Evolutionary conservation across 2,329 filamentous ascomycete species (phyloP), one percentile per base, ranked within the genome.

Genomic region (Orbilia quercus): DNA sequence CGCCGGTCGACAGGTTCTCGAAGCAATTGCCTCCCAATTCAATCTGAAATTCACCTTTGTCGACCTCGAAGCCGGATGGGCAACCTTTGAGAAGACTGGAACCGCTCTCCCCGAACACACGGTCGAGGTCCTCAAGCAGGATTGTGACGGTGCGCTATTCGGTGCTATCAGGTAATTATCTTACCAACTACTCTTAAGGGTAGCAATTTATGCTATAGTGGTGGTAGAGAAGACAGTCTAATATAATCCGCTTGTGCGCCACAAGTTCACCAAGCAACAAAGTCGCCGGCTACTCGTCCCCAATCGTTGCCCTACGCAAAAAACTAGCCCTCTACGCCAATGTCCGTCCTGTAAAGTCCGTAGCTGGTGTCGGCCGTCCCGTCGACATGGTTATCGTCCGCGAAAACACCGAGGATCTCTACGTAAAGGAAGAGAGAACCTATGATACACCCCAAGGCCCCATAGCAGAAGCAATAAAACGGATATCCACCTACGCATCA

Each of bases 361-460:
- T 91, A 75, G 79, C 84, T 75, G 90, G 87, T 34, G 86, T 87
- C 62, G 81, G 82, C 7, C 86, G 85, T 78, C 90, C 90, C 75
- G 92, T 97, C 79, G 95, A 99, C 83, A 90, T 99, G 81, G 95
- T 99, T 79, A 99, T 98, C 79, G 95, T 98, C 63, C 91, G 95
- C 76, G 95, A 99, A 83, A 99, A 99, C 85, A 99, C 95, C 31
- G 95, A 99, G 84, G 95, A 99, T 81, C 86, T 99, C 38, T 82
- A 82, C 73, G 94, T 99, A 78, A 98, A 98, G 84, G 91, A 98
- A 81, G 95, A 99, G 84, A 89, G 85, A 81, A 97, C 92, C 20
- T 89, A 87, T 80, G 87, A 91, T 60, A 88, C 86, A 31, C 84
- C 89, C 36, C 82, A 84, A 62, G 89, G 90, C 81, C 93, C 92